Evolutionary conservation across 495 filamentous ascomycete species (phyloP).

Genomic region (Xylaria grammica): DNA sequence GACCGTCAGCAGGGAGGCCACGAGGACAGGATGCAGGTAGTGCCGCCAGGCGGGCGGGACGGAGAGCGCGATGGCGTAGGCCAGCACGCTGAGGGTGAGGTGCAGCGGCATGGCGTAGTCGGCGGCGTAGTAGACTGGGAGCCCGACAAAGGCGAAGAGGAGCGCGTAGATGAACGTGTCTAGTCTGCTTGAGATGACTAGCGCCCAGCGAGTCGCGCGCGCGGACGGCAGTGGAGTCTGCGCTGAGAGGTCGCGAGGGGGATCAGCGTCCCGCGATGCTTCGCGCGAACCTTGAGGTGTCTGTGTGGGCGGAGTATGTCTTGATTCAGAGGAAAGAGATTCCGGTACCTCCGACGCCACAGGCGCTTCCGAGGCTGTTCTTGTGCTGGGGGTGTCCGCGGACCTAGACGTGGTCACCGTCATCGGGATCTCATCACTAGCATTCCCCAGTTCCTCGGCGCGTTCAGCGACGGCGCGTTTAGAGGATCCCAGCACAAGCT

Average conservation of each 20-base stretch:
- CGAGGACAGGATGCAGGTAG: conserved; percentile 58
- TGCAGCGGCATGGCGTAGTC: conserved; percentile 62
- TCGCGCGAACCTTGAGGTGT: background rate
- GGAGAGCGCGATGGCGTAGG: conserved; percentile 52
- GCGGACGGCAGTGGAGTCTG: conserved; percentile 48
- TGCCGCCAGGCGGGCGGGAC: conserved; percentile 50
- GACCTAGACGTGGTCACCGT: conserved; percentile 24
- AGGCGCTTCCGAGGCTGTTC: conserved; percentile 10
- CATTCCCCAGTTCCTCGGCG: conserved; percentile 53
- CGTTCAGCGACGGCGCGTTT: conserved; percentile 54
- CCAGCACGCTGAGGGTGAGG: conserved; percentile 51
- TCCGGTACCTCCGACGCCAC: conserved; percentile 21
- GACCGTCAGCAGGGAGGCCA: conserved; percentile 52
- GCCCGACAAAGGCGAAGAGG: conserved; percentile 52
- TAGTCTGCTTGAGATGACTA: conserved; percentile 44
- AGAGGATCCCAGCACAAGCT: conserved; percentile 51
- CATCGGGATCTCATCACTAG: conserved; percentile 48
- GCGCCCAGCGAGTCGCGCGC: conserved; percentile 52
- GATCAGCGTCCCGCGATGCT: background rate
- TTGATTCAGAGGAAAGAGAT: conserved; percentile 24
- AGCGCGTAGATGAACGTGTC: conserved; percentile 46
- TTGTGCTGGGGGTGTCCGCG: conserved; percentile 8
- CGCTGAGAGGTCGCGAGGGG: conserved; percentile 17
- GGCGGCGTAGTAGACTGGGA: conserved; percentile 55
- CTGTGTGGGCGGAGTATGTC: conserved; percentile 6